Base-by-base conservation (phyloP, 1,284 basidiomycete genomes). In the Limonomyces culmigenus region DNA sequence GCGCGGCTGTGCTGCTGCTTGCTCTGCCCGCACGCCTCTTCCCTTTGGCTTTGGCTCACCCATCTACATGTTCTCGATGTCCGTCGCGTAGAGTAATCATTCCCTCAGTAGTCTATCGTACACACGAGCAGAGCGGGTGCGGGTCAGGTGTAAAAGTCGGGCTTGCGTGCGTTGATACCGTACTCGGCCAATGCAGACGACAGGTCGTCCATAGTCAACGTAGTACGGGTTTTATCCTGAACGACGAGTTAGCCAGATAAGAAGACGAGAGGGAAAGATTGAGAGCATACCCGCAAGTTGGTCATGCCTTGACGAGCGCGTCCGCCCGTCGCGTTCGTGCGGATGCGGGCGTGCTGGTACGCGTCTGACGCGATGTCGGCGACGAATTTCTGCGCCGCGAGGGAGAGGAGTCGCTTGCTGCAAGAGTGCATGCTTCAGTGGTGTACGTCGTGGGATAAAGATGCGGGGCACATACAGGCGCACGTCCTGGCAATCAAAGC, bases 341-440 rank as follows among this genome's bases (percentile, higher is more conserved):
- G 74, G 48, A 98, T 87, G 18, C 93, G 81, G 3, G 95, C 93
- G 54, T 97, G 95, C 51, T 97, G 91, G 56, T 89, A 98, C 12
- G 95, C 91, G 54, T 99, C 95, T 6, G 86, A 75, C 2, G 93
- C 86, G 43, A 99, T 93, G 54, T 98, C 95, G 10, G 89, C 85
- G 30, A 98, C 80, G 52, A 99, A 98, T 53, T 98, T 98, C 53
- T 99, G 95, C 0, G 93, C 89, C 1, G 95, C 92, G 19, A 98
- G 70, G 0, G 92, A 92, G 17, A 99, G 64, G 5, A 99, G 70
- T 4, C 93, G 79, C 60, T 95, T 96, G 42, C 88, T 93, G 52
- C 11, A 21, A 29, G 13, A 29, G 35, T 13, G 5, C 16, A 15
- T 15, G 23, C 17, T 18, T 38, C 23, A 25, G 35, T 29, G 39